Percentiles rank a stretch among this genome's conserved stretches.
These are phyloP conservation scores for Rhodosporidiobolus odoratus DNA, from an alignment of 768 basidiomycete genomes.

Conservation along the genomic window DNA sequence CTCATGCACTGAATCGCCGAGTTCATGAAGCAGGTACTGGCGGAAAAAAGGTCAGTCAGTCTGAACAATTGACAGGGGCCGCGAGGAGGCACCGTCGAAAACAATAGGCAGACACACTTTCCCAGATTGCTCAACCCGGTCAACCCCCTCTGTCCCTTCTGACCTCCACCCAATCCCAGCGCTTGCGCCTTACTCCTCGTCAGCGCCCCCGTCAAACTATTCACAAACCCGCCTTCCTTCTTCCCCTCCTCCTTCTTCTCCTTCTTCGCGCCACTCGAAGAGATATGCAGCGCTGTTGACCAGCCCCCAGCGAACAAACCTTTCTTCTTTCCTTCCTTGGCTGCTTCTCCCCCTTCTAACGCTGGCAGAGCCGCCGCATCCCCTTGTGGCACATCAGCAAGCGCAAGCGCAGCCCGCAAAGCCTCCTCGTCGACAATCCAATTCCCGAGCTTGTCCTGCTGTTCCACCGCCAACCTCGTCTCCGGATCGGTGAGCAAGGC, in stretches of 20 bases:
- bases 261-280: no score
- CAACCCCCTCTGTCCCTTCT: constrained; percentile 18
- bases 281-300: no score
- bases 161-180: neutral
- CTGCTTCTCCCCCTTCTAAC: constrained; percentile 54
- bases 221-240: constrained; percentile 3
- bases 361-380: constrained; percentile 51
- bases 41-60: constrained; percentile 52
- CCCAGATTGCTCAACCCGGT: constrained; percentile 33
- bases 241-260: neutral
- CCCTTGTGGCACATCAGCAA: constrained; percentile 42
- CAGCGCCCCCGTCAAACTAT: constrained; percentile 11
- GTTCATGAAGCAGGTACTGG: constrained; percentile 74
- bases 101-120: constrained; percentile 14
- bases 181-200: constrained; percentile 26
- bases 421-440: constrained; percentile 36
- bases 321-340: no score
- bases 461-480: constrained; percentile 33
- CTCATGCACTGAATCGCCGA: constrained; percentile 93
- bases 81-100: neutral
- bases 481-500: constrained; percentile 25
- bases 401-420: neutral
- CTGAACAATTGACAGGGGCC: no score
- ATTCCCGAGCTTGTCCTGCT: constrained; percentile 10
- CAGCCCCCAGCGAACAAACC: no score